Conservation (phyloP, 345 rosid species). For the Dipteronia sinensis region DNA sequence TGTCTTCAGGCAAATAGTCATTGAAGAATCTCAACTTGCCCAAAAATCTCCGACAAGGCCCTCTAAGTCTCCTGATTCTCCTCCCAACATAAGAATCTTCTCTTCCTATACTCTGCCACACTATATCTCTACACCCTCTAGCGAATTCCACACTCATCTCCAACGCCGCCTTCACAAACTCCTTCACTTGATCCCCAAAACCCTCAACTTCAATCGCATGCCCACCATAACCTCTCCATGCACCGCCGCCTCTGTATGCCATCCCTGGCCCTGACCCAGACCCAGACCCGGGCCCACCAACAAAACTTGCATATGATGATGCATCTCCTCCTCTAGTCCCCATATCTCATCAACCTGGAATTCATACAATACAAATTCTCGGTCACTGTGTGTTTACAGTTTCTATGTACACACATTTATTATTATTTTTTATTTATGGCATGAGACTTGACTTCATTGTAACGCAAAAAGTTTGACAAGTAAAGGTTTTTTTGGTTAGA, state of each 20-base stretch:
- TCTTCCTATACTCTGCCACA: conserved; percentile 52
- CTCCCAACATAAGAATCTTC: conserved; percentile 54
- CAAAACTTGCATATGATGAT: background rate
- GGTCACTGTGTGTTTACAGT: background rate
- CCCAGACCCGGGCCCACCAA: background rate
- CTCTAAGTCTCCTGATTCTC: conserved; percentile 38
- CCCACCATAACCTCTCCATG: conserved; percentile 1
- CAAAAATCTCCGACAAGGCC: conserved; percentile 28
- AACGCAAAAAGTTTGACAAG: conserved; percentile 2
- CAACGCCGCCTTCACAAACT: conserved; percentile 51
- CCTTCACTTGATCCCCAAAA: conserved; percentile 44
- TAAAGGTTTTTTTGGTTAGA: background rate
- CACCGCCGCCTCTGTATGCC: background rate
- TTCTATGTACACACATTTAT: background rate
- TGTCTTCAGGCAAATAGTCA: conserved; percentile 69
- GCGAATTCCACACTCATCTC: conserved; percentile 65
- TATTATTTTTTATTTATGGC: background rate
- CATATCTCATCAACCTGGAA: conserved; percentile 3
- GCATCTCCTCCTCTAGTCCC: conserved; percentile 7
- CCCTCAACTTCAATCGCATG: conserved; percentile 24
- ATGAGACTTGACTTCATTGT: conserved; percentile 13
- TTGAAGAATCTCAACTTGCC: conserved; percentile 40
- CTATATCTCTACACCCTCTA: conserved; percentile 64
- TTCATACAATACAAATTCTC: background rate
- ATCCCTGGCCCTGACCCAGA: background rate